Percentiles rank a stretch among this genome's conserved stretches.
Conservation (phyloP, 768 basidiomycete species). For the Omphalotus guepiniiformis region DNA sequence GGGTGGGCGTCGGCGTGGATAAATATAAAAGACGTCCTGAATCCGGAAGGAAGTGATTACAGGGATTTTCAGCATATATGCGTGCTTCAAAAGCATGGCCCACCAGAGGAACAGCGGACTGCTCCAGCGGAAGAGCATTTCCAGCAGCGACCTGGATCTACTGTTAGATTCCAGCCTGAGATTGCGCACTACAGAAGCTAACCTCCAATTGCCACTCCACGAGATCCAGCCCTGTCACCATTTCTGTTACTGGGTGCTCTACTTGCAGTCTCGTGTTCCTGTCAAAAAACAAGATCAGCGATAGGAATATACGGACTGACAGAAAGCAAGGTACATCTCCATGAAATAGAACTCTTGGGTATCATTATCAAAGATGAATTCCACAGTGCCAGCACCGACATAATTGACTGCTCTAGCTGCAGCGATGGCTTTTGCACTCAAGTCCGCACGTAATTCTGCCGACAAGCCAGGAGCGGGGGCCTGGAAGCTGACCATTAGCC, state of each 20-base stretch:
- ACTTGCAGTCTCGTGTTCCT: slow-evolving; percentile 87
- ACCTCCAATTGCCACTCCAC: slow-evolving; percentile 95
- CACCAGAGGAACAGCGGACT: slow-evolving; percentile 76
- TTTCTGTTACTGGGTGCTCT: slow-evolving; percentile 92
- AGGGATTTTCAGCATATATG: slow-evolving; percentile 93
- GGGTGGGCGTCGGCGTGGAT: slow-evolving; percentile 73
- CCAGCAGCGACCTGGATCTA: slow-evolving; percentile 72
- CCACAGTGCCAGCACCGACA: slow-evolving; percentile 90
- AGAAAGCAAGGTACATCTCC: slow-evolving; percentile 63
- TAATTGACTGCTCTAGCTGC: slow-evolving; percentile 93
- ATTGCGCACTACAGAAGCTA: not conserved
- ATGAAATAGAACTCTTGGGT: slow-evolving; percentile 87
- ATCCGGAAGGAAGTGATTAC: slow-evolving; percentile 90
- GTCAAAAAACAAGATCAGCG: not conserved
- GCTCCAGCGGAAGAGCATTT: slow-evolving; percentile 75
- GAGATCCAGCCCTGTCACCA: slow-evolving; percentile 90
- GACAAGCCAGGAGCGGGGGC: slow-evolving; percentile 90
- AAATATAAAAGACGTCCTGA: slow-evolving; percentile 80
- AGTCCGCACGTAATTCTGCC: slow-evolving; percentile 69
- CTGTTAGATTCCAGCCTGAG: not conserved
- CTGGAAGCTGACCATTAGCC: slow-evolving; percentile 28
- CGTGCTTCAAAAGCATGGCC: slow-evolving; percentile 95
- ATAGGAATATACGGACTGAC: not conserved
- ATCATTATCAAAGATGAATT: slow-evolving; percentile 95
- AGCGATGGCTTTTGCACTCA: slow-evolving; percentile 84